phyloP scores from a whole-genome alignment of 768 basidiomycete species.

The Tulasnella sp. region DNA sequence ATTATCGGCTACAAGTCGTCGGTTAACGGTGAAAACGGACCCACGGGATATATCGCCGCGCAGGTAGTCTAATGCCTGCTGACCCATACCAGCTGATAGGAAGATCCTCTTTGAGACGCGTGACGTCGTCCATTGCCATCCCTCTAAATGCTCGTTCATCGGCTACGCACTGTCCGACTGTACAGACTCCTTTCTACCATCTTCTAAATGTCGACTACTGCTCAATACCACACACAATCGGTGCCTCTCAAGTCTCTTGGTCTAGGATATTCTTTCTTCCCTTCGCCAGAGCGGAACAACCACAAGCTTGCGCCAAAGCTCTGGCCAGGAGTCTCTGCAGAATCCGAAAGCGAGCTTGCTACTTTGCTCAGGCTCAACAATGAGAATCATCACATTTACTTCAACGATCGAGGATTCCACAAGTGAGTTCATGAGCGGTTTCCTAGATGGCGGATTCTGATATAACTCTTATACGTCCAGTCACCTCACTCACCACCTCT shows the following conservation, averaged over 20 bases:
- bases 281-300: not conserved
- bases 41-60: too few species aligned
- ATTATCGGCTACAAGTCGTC: too few species aligned
- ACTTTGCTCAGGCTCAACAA: slow-evolving; percentile 44
- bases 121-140: too few species aligned
- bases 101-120: too few species aligned
- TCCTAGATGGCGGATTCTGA: not conserved
- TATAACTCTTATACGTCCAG: slow-evolving; percentile 40
- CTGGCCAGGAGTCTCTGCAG: slow-evolving; percentile 41
- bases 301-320: slow-evolving; percentile 43
- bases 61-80: too few species aligned
- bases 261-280: not conserved
- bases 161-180: not conserved
- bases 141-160: not conserved
- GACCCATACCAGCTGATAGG: too few species aligned
- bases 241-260: not conserved
- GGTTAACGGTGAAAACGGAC: too few species aligned
- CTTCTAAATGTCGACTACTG: not conserved
- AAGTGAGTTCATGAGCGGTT: not conserved
- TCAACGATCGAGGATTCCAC: not conserved
- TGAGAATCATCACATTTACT: slow-evolving; percentile 46
- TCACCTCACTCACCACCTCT: slow-evolving; percentile 61
- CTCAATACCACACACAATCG: not conserved
- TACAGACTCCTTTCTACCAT: not conserved
- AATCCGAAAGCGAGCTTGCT: slow-evolving; percentile 9